Evolutionary conservation across 805 yeast genomes (phyloP).

Genomic region (Pachysolen tannophilus): DNA sequence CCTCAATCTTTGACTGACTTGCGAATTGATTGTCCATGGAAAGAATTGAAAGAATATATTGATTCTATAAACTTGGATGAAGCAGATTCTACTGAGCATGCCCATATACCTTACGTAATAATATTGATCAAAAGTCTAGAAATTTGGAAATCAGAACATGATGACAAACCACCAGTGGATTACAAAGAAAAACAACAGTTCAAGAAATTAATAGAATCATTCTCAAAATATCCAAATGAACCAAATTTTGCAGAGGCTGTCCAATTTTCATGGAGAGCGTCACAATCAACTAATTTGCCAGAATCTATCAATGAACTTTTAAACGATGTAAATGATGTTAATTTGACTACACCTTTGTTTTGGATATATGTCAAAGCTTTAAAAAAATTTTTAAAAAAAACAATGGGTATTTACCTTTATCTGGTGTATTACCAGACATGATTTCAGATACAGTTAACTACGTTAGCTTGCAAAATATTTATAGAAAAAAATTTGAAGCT

Average conservation of each 20-base stretch:
- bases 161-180: constrained; percentile 16
- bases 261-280: constrained; percentile 34
- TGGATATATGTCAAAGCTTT: constrained; percentile 60
- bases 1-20: constrained; percentile 55
- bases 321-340: constrained; percentile 22
- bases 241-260: constrained; percentile 48
- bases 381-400: constrained; percentile 35
- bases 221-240: constrained; percentile 27
- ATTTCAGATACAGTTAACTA: constrained; percentile 64
- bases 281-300: constrained; percentile 26
- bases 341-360: constrained; percentile 30
- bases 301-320: constrained; percentile 19
- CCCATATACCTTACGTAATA: constrained; percentile 65
- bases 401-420: constrained; percentile 48
- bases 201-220: constrained; percentile 25
- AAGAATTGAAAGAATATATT: constrained; percentile 44
- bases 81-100: constrained; percentile 36
- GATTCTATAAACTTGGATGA: constrained; percentile 40
- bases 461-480: constrained; percentile 48
- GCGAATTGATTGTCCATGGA: constrained; percentile 67
- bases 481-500: constrained; percentile 40
- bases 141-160: constrained; percentile 24
- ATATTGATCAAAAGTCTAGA: constrained; percentile 49
- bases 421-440: constrained; percentile 85
- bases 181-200: constrained; percentile 30